Conservation (phyloP, 768 basidiomycete genomes). For the Tylopilus intermedius region DNA sequence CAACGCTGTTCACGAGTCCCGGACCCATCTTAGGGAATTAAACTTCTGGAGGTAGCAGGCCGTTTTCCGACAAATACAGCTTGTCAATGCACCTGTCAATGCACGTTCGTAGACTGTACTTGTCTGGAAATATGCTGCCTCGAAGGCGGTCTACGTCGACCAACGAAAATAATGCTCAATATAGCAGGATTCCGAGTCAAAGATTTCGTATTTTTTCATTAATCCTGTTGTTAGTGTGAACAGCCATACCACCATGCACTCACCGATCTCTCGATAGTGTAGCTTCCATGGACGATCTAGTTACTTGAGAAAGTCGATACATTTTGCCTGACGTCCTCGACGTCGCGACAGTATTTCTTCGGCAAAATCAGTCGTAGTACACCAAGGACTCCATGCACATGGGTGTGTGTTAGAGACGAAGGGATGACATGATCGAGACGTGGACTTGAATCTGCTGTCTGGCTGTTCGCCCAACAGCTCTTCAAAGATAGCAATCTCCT, state of each 20-base stretch:
- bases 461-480: constrained; percentile 86
- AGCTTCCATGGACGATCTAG: constrained; percentile 54
- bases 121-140: no score
- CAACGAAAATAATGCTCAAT: no score
- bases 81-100: no score
- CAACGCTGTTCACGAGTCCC: no score
- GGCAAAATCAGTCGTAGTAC: constrained; percentile 71
- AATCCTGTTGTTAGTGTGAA: no score
- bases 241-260: constrained; percentile 9
- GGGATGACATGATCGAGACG: neutral
- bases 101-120: no score
- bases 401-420: neutral
- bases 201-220: no score
- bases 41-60: no score
- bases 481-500: constrained; percentile 75
- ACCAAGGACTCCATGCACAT: constrained; percentile 95
- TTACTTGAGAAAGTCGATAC: constrained; percentile 39
- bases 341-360: constrained; percentile 37
- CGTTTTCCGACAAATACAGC: no score
- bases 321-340: constrained; percentile 38
- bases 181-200: no score
- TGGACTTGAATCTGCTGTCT: constrained; percentile 79
- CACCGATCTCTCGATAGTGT: constrained; percentile 67
- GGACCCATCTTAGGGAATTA: no score
- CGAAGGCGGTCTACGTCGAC: no score